A percentile compares a stretch with the other conserved stretches of the same genome.
Evolutionary conservation across 306 rosid genomes (phyloP).

Genomic region (Oxytropis ochrocephala): DNA sequence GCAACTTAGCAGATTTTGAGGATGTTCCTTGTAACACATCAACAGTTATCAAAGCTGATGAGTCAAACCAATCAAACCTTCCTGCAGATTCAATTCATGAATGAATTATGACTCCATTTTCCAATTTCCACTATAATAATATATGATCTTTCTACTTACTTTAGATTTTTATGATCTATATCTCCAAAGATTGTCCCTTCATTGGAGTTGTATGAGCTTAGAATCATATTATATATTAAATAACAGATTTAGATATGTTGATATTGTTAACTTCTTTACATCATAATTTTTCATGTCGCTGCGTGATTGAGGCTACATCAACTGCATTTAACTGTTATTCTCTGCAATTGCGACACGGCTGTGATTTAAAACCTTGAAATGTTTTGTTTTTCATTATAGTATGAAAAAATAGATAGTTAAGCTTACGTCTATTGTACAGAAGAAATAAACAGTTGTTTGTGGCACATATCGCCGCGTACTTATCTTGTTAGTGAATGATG

Average conservation of each 20-base stretch:
- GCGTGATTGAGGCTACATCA: neutral
- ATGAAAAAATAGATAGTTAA: neutral
- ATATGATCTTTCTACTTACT: constrained; percentile 22
- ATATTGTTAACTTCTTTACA: neutral
- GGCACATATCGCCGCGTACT: constrained; percentile 56
- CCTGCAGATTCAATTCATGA: constrained; percentile 40
- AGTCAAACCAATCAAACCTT: constrained; percentile 38
- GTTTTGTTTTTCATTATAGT: neutral
- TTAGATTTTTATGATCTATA: constrained; percentile 19
- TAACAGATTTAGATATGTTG: constrained; percentile 24
- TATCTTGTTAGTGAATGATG: constrained; percentile 16
- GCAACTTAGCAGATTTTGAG: constrained; percentile 38
- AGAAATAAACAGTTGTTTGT: neutral
- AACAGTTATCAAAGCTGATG: constrained; percentile 37
- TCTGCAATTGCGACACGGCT: neutral
- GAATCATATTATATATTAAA: constrained; percentile 22
- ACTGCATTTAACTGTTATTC: neutral
- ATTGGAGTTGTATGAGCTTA: constrained; percentile 24
- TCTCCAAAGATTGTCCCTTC: constrained; percentile 15
- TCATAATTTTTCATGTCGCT: too few relatives aligned
- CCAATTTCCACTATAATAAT: constrained; percentile 14
- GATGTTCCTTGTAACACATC: constrained; percentile 45
- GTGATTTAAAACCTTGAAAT: neutral
- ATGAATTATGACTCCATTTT: constrained; percentile 21
- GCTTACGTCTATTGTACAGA: constrained; percentile 15